Base-by-base conservation (phyloP, 352 stramenopile species). In the Phytophthora chlamydospora region DNA sequence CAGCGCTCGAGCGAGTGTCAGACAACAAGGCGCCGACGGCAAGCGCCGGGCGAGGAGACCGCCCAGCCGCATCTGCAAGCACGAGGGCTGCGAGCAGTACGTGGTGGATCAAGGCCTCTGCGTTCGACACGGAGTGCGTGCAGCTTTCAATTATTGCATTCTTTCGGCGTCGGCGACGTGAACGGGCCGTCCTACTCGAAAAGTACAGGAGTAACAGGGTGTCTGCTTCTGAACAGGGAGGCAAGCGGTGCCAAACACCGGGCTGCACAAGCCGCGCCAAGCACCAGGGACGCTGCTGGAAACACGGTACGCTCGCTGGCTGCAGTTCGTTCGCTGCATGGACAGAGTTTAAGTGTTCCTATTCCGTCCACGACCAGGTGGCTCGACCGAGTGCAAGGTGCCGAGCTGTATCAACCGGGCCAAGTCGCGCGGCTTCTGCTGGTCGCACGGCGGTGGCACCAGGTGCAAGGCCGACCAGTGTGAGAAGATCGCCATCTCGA, bases 391-490 rank as follows among this genome's bases (percentile, higher is more conserved):
- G 47, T 95, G 86, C 70, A 93, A 88, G 54, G 65, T 90, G 31
- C 58, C 66, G 4, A 74, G 68, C 17, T 96, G 87, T 54, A 73
- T 81, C 33, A 94, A 94, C 47, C 84, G 85, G n/a, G 85, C 85
- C 64, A 93, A 94, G 65, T 91, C 85, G 29, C 71, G 83, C n/a
- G 87, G 87, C 13, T 88, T 89, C 42, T 96, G 87, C 62, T 94
- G 85, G 87, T 92, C 82, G 0, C 87, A 96, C 59, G 87, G 87
- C 38, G 87, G 87, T 1, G 87, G 87, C n/a, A 90, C 80, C 51
- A 90, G 91, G 53, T 96, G 87, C 71, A 89, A 88, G 54, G 57
- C 59, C 2, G 59, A 71, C n/a, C 62, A 66, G 17, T 96, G 87
- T 53, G 75, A 81, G 46, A 93, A 90, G 66, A 90, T 91, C 45